Conservation (phyloP, 257 asterid genomes). For the Solanum piurae region DNA sequence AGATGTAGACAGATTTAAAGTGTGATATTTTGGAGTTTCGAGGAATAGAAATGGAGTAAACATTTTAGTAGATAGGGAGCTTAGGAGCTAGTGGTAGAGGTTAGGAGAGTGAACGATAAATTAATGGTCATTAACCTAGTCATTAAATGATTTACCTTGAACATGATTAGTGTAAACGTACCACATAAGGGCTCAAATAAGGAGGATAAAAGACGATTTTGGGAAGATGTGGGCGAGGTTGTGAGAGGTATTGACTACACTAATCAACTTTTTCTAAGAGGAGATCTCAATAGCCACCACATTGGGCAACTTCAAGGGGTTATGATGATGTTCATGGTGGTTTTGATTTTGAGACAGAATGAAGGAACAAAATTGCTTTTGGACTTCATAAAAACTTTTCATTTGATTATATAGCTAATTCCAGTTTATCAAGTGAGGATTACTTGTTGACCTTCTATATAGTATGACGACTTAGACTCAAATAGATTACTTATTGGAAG, state of each 20-base stretch:
- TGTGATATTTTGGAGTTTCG: neutral
- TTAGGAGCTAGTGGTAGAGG: neutral
- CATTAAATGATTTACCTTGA: neutral
- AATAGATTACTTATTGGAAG: neutral
- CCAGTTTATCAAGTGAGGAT: neutral
- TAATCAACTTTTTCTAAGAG: neutral
- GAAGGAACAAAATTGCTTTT: neutral
- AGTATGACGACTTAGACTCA: neutral
- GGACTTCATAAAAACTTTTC: neutral
- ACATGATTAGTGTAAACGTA: neutral
- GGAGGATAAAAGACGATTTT: neutral
- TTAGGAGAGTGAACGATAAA: neutral
- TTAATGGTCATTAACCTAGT: neutral
- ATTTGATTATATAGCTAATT: neutral
- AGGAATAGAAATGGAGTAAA: neutral
- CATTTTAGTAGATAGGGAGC: neutral
- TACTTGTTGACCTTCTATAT: neutral
- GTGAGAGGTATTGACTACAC: neutral
- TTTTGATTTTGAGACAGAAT: neutral
- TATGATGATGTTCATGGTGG: neutral
- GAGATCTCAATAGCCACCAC: neutral
- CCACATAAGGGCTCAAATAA: neutral
- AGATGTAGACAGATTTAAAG: neutral
- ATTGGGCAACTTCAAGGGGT: neutral
- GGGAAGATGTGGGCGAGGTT: neutral